Conservation (phyloP, 805 yeast genomes). For the Kuraishia floccosa region DNA sequence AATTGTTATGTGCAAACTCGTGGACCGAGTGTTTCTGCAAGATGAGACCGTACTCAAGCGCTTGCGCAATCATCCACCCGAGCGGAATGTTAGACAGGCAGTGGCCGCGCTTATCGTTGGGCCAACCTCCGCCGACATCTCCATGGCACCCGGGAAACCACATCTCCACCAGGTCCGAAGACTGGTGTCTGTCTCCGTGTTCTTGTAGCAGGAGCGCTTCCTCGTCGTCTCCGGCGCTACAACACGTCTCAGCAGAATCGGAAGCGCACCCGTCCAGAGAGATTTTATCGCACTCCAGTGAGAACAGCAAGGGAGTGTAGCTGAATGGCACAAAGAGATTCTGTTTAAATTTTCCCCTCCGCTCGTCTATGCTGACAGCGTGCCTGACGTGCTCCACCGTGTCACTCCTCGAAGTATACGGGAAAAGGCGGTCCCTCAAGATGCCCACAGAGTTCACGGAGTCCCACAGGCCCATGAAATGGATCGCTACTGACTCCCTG, state of each 20-base stretch:
- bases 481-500: constrained; percentile 28
- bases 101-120: constrained; percentile 30
- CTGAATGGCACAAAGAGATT: constrained; percentile 36
- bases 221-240: constrained; percentile 5
- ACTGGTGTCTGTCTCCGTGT: neutral
- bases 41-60: constrained; percentile 34
- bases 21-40: constrained; percentile 29
- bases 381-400: constrained; percentile 52
- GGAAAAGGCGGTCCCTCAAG: constrained; percentile 44
- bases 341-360: constrained; percentile 53
- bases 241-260: neutral
- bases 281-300: neutral
- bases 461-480: constrained; percentile 61
- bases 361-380: constrained; percentile 57
- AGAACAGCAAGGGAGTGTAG: constrained; percentile 17
- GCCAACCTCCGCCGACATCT: constrained; percentile 65
- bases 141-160: constrained; percentile 68
- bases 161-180: constrained; percentile 31
- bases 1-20: constrained; percentile 26
- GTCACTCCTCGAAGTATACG: constrained; percentile 37
- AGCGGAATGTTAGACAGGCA: constrained; percentile 37
- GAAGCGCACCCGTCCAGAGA: too few relatives aligned
- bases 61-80: constrained; percentile 51
- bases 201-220: neutral
- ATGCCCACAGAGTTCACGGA: constrained; percentile 59